Evolutionary conservation across 179 eudicot species (phyloP).

Genomic region (Pouteria campechiana): DNA sequence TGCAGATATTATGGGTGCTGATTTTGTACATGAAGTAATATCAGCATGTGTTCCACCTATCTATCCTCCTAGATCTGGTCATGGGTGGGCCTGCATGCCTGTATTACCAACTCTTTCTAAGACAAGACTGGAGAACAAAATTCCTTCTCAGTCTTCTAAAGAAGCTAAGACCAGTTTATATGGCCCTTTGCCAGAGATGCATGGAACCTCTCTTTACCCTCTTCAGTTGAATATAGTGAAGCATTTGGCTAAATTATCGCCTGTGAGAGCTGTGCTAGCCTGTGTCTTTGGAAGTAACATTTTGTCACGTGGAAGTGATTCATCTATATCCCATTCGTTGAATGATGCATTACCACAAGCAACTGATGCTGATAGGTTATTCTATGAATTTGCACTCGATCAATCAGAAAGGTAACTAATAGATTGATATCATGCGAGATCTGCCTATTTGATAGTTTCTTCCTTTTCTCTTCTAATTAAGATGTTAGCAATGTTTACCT

Average conservation of each 20-base stretch:
- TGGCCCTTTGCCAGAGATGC: slow-evolving; percentile 39
- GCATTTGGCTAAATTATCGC: slow-evolving; percentile 87
- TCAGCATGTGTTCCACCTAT: slow-evolving; percentile 99
- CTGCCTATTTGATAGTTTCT: too few relatives aligned
- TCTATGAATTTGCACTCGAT: slow-evolving; percentile 95
- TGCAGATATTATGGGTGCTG: slow-evolving; percentile 91
- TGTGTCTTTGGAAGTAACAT: slow-evolving; percentile 95
- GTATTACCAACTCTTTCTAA: slow-evolving; percentile 47
- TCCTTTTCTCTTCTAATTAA: too few relatives aligned
- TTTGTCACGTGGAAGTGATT: slow-evolving; percentile 55
- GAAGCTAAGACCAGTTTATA: slow-evolving; percentile 50
- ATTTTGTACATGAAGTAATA: slow-evolving; percentile 97
- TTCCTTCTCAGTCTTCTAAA: slow-evolving; percentile 44
- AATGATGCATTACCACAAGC: slow-evolving; percentile 46
- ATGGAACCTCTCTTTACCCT: slow-evolving; percentile 74
- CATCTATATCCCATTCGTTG: slow-evolving; percentile 52
- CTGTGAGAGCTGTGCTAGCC: slow-evolving; percentile 93
- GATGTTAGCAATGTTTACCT: too few relatives aligned
- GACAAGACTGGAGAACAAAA: slow-evolving; percentile 30
- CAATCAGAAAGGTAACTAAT: slow-evolving; percentile 80
- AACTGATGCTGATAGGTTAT: slow-evolving; percentile 76
- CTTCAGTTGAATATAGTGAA: slow-evolving; percentile 84
- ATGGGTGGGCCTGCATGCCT: slow-evolving; percentile 98
- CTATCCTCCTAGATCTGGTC: slow-evolving; percentile 87
- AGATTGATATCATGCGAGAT: neutral